phyloP scores from a whole-genome alignment of 2,329 filamentous ascomycete species.

The Aspergillus intermedius region DNA sequence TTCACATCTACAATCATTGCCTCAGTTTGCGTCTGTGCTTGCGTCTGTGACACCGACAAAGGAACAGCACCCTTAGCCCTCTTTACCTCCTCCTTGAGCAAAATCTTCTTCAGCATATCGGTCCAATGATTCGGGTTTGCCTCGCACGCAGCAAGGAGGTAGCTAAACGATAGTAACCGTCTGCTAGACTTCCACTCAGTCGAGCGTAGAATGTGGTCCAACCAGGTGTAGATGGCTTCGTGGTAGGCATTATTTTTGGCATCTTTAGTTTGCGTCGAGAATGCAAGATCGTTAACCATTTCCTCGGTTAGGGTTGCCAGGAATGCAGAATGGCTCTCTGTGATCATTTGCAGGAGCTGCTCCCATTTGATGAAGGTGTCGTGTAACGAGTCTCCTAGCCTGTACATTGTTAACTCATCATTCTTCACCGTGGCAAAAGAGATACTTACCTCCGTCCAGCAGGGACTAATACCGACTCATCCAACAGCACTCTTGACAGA shows the following conservation, averaged over 20 bases:
- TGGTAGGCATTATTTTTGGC: slow-evolving; percentile 22
- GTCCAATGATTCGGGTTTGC: slow-evolving; percentile 29
- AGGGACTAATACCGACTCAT: slow-evolving; percentile 20
- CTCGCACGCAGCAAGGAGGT: slow-evolving; percentile 29
- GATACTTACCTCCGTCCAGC: slow-evolving; percentile 22
- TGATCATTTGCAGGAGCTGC: slow-evolving; percentile 30
- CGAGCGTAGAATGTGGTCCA: slow-evolving; percentile 42
- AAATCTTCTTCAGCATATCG: slow-evolving; percentile 11
- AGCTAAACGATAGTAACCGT: slow-evolving; percentile 23
- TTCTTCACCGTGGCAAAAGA: background rate
- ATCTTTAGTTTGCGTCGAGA: slow-evolving; percentile 10
- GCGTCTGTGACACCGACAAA: background rate
- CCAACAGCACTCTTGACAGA: slow-evolving; percentile 22
- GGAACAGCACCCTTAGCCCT: background rate
- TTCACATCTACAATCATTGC: background rate
- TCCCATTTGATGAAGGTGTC: slow-evolving; percentile 30
- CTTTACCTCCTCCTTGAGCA: slow-evolving; percentile 5
- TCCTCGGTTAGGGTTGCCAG: slow-evolving; percentile 32
- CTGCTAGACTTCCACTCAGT: slow-evolving; percentile 29
- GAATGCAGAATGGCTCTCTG: slow-evolving; percentile 28
- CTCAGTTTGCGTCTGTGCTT: background rate
- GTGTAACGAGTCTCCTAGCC: slow-evolving; percentile 23
- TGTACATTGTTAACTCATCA: slow-evolving; percentile 5
- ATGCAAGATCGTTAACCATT: slow-evolving; percentile 32
- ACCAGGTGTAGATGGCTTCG: slow-evolving; percentile 46